Evolutionary conservation across 2,329 filamentous ascomycete genomes (phyloP).

Genomic region (Didymella sp.): DNA sequence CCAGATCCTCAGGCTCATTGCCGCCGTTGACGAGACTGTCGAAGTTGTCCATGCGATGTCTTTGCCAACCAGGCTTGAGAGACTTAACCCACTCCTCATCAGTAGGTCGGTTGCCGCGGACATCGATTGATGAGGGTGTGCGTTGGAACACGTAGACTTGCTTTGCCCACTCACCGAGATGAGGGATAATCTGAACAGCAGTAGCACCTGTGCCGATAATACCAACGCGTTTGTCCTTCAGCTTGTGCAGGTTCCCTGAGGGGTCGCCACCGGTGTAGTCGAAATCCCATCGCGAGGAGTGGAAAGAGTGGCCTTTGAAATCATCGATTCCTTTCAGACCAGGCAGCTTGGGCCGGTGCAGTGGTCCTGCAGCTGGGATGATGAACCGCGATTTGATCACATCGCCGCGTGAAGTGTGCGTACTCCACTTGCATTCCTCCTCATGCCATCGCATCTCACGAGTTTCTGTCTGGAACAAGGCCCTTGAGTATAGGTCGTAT

Average conservation of each 20-base stretch:
- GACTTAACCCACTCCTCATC: constrained; percentile 23
- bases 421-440: constrained; percentile 41
- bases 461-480: constrained; percentile 58
- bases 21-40: constrained; percentile 48
- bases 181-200: constrained; percentile 46
- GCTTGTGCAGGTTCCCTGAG: constrained; percentile 38
- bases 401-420: constrained; percentile 30
- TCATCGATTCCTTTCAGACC: constrained; percentile 32
- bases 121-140: constrained; percentile 57
- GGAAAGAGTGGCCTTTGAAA: constrained; percentile 41
- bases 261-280: constrained; percentile 34
- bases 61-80: constrained; percentile 58
- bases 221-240: constrained; percentile 46
- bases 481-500: constrained; percentile 52
- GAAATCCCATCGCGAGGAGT: constrained; percentile 39
- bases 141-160: constrained; percentile 65
- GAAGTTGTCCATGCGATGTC: constrained; percentile 56
- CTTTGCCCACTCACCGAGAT: constrained; percentile 56
- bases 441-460: constrained; percentile 59
- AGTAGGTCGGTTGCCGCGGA: constrained; percentile 40
- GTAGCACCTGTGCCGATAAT: constrained; percentile 48
- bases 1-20: constrained; percentile 48
- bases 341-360: constrained; percentile 51
- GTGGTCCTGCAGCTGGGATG: constrained; percentile 52
- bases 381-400: constrained; percentile 51